Evolutionary conservation across 352 stramenopile genomes (phyloP).

Genomic region (Phytophthora citrophthora): DNA sequence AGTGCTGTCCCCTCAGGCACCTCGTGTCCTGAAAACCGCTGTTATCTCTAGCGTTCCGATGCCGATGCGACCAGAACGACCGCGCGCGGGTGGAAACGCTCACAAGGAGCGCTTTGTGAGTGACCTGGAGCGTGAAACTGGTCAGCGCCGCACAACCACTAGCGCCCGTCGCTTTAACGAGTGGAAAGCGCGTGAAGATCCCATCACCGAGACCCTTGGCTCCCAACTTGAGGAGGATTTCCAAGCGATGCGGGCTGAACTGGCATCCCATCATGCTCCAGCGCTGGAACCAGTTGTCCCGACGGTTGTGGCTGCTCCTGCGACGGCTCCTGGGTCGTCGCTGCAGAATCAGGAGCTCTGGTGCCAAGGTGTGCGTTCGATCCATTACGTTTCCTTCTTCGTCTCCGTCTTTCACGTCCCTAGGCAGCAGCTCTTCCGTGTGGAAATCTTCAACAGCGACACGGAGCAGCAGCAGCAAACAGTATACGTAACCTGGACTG

Average conservation of each 20-base stretch:
- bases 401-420: conserved; percentile 73
- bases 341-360: conserved; percentile 64
- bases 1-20: neutral
- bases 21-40: conserved; percentile 34
- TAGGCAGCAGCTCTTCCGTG: conserved; percentile 68
- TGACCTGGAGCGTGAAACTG: conserved; percentile 71
- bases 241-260: conserved; percentile 33
- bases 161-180: conserved; percentile 39
- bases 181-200: conserved; percentile 31
- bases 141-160: conserved; percentile 54
- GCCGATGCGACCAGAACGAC: conserved; percentile 64
- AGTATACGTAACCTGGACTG: conserved; percentile 67
- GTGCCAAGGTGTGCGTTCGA: conserved; percentile 71
- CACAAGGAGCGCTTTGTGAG: conserved; percentile 84
- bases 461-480: conserved; percentile 79
- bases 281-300: conserved; percentile 12
- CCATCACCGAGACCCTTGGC: conserved; percentile 39
- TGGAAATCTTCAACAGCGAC: conserved; percentile 84
- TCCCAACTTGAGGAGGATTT: conserved; percentile 61
- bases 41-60: conserved; percentile 30
- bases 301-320: conserved; percentile 13
- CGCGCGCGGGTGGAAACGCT: conserved; percentile 44
- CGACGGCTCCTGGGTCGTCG: conserved; percentile 25
- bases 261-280: conserved; percentile 13
- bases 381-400: conserved; percentile 75